Conservation (phyloP, 2,329 filamentous ascomycete genomes). For the Nigrograna mackinnonii region DNA sequence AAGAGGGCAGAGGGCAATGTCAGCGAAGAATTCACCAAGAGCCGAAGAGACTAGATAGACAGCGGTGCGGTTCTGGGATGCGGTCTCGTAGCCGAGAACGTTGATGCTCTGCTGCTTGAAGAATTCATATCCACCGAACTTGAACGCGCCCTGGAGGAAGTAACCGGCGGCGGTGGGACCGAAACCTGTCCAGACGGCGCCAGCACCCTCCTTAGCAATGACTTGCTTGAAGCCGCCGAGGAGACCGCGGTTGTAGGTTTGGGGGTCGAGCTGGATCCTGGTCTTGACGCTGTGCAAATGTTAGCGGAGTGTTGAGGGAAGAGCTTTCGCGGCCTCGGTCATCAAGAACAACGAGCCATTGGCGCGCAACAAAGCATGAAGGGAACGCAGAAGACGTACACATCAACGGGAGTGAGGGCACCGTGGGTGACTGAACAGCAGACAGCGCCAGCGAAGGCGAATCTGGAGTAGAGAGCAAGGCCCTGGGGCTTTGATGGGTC, state of each 20-base stretch:
- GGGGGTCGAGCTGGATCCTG: conserved; percentile 89
- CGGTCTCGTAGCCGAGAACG: conserved; percentile 68
- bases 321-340: background rate
- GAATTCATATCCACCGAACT: conserved; percentile 94
- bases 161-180: conserved; percentile 88
- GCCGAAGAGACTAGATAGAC: conserved; percentile 75
- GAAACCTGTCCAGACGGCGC: conserved; percentile 82
- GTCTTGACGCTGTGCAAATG: conserved; percentile 77
- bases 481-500: conserved; percentile 62
- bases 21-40: conserved; percentile 67
- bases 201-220: conserved; percentile 78
- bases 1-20: conserved; percentile 86
- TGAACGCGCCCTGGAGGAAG: conserved; percentile 92
- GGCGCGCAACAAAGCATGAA: conserved; percentile 11
- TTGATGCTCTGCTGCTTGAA: conserved; percentile 94
- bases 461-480: conserved; percentile 84
- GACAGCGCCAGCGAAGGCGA: conserved; percentile 95
- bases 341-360: conserved; percentile 27
- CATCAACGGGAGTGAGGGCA: conserved; percentile 95
- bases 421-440: conserved; percentile 99
- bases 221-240: conserved; percentile 87
- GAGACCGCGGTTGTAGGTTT: conserved; percentile 85
- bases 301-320: conserved; percentile 15
- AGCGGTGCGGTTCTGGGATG: conserved; percentile 76
- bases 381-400: conserved; percentile 68